Base-by-base conservation (phyloP, 176 grass and related monocot species). In the Oryza meyeriana region DNA sequence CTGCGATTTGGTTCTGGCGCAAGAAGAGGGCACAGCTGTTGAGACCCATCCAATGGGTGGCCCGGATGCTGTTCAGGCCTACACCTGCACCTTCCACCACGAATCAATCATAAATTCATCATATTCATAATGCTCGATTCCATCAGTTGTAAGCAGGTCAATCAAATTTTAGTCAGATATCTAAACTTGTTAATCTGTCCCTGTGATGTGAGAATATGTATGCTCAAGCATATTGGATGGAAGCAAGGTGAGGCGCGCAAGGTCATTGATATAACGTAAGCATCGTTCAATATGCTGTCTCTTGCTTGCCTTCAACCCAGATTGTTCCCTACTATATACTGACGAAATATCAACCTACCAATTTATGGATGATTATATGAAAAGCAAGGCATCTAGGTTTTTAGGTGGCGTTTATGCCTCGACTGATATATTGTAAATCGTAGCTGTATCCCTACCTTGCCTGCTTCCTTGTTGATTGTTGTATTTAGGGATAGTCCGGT, bases 1-100 rank as follows among this genome's bases (percentile, higher is more conserved):
- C 89, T 4, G 92, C 89, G 0, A 89, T 94, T 25, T 91, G 89
- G 80, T 91, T 85, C 77, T 91, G 92, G 89, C 83, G 86, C 42
- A 91, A 83, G 84, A 86, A 89, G 79, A 94, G 82, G 66, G 84
- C 76, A 8, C 87, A 92, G 30, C 74, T 88, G 22, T 66, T 90
- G 77, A 76, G 83, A 39, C 92, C 85, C 1, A 13, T 90, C 34
- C 85, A 86, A 17, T 91, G 86, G 92, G 17, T 94, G 27, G 13
- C 83, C 22, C 76, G 69, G 42, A 73, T 61, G 47, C 14, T 90
- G 34, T 74, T 79, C 63, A 45, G 84, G 40, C 10, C 63, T 3
- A 47, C 67, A 10, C 57, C 69, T 78, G 27, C 75, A 8, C 44
- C 63, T 73, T n/a, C 75, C 22, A 5, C 55, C 41, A 57, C 26